These are phyloP conservation scores for Pisolithus tinctorius DNA, from an alignment of 768 basidiomycete species.

Conservation along the genomic window DNA sequence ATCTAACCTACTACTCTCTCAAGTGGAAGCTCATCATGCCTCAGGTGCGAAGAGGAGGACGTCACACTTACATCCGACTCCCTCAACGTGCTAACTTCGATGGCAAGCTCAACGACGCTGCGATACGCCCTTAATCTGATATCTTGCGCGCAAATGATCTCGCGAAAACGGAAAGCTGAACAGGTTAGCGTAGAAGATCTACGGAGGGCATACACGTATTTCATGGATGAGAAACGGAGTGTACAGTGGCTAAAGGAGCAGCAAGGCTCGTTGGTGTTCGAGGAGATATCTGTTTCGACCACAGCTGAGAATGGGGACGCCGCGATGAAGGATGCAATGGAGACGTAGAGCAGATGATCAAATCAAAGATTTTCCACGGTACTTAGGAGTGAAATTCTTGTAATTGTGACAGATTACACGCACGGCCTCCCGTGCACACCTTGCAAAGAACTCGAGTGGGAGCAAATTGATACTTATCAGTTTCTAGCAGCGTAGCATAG, in stretches of 20 bases:
- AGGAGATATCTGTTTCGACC: conserved; percentile 45
- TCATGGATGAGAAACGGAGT: conserved; percentile 90
- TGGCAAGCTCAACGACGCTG: conserved; percentile 85
- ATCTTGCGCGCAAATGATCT: conserved; percentile 83
- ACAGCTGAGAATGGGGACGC: conserved; percentile 26
- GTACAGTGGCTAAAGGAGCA: conserved; percentile 89
- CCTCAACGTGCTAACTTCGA: conserved; percentile 71
- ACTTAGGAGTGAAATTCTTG: too few species aligned
- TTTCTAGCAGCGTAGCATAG: too few species aligned
- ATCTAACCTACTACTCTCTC: not conserved
- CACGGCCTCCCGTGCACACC: too few species aligned
- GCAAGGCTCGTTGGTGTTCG: conserved; percentile 67
- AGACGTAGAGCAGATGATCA: conserved; percentile 12
- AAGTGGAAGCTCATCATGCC: conserved; percentile 1
- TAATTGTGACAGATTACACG: too few species aligned
- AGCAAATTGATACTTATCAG: too few species aligned
- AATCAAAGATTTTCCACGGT: too few species aligned
- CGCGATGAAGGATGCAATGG: conserved; percentile 29
- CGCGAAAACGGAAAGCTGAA: conserved; percentile 74
- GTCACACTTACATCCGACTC: conserved; percentile 75
- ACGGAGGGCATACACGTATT: conserved; percentile 76
- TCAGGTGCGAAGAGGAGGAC: conserved; percentile 91
- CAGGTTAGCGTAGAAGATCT: conserved; percentile 84
- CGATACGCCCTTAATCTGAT: conserved; percentile 95
- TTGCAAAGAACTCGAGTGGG: too few species aligned